These are phyloP conservation scores for Pseudonectria foliicola DNA, from an alignment of 2,329 filamentous ascomycete genomes.

Conservation along the genomic window DNA sequence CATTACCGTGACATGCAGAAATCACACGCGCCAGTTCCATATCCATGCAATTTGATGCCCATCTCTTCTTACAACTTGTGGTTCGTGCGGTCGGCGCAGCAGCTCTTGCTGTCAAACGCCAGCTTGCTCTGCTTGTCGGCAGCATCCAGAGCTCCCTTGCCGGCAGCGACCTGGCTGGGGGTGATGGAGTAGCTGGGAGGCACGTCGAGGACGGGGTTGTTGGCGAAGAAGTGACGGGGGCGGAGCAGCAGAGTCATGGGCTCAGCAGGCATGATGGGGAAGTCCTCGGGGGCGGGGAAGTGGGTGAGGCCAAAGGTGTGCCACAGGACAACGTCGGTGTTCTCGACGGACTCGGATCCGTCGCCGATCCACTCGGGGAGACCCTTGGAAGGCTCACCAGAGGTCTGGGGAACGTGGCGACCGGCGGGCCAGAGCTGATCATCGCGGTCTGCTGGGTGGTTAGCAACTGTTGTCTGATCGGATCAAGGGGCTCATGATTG, in stretches of 20 bases:
- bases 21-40: no score
- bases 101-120: constrained; percentile 17
- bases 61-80: constrained; percentile 7
- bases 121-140: constrained; percentile 16
- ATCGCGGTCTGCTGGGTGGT: constrained; percentile 55
- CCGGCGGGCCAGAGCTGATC: constrained; percentile 79
- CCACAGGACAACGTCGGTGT: constrained; percentile 86
- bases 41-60: no score
- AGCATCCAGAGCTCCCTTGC: constrained; percentile 16
- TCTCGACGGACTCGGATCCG: constrained; percentile 60
- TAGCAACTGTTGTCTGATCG: background rate
- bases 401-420: constrained; percentile 81
- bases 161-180: constrained; percentile 23
- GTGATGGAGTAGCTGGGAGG: constrained; percentile 44
- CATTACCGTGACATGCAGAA: no score
- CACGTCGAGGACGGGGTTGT: constrained; percentile 75
- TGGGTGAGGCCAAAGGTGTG: constrained; percentile 90
- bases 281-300: constrained; percentile 85
- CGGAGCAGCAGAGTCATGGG: constrained; percentile 74
- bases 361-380: constrained; percentile 73
- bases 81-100: constrained; percentile 4
- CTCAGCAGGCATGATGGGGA: constrained; percentile 84
- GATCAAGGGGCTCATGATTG: rapidly evolving
- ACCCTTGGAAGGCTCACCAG: constrained; percentile 66
- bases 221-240: constrained; percentile 74